These are phyloP conservation scores for Pachysandra terminalis DNA, from an alignment of 164 flowering plant species.

Conservation along the genomic window DNA sequence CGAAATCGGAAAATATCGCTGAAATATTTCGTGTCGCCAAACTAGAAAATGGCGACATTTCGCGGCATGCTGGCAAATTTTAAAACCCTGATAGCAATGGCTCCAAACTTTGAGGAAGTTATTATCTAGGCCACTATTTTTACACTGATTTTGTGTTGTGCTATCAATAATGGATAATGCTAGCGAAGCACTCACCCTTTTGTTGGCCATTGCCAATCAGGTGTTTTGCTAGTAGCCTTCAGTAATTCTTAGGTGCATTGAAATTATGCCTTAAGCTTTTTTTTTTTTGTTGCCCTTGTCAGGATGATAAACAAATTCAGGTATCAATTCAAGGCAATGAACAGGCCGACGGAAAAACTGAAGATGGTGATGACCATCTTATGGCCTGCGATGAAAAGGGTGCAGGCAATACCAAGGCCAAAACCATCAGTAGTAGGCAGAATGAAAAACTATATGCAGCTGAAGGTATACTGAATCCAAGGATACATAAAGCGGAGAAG, in stretches of 20 bases:
- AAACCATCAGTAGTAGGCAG: slow-evolving; percentile 39
- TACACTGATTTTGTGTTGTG: not conserved
- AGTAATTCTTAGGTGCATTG: no score
- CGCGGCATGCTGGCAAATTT: no score
- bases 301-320: slow-evolving; percentile 32
- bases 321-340: slow-evolving; percentile 20
- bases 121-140: no score
- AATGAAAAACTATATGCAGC: slow-evolving; percentile 73
- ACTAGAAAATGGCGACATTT: no score
- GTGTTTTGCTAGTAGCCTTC: no score
- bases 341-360: slow-evolving; percentile 8
- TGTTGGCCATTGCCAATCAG: no score
- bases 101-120: no score
- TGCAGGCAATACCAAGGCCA: slow-evolving; percentile 23
- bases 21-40: no score
- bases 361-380: slow-evolving; percentile 38
- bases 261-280: not conserved
- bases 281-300: slow-evolving; percentile 15
- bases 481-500: slow-evolving; percentile 60
- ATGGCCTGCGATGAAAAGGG: slow-evolving; percentile 50
- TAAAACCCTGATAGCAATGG: no score
- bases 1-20: no score
- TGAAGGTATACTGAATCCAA: slow-evolving; percentile 79
- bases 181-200: no score
- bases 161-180: not conserved